These are phyloP conservation scores for Hymenoscyphus repandus DNA, from an alignment of 2,329 filamentous ascomycete genomes.

Conservation along the genomic window DNA sequence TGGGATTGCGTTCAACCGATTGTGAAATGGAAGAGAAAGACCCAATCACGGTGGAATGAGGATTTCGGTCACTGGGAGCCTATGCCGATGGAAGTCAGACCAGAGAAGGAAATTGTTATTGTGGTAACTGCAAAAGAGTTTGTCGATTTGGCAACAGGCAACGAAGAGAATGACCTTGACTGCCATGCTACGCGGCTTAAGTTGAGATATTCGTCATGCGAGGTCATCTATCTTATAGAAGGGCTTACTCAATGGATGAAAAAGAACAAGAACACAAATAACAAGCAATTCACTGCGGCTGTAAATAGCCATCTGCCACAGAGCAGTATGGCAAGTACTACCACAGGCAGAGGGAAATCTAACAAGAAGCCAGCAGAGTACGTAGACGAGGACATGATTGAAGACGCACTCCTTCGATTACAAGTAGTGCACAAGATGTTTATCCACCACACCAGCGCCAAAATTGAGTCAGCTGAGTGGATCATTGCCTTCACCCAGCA, in stretches of 20 bases:
- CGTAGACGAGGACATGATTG: conserved; percentile 62
- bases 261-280: conserved; percentile 62
- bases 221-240: conserved; percentile 67
- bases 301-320: conserved; percentile 48
- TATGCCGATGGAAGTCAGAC: conserved; percentile 35
- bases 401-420: conserved; percentile 64
- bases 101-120: conserved; percentile 48
- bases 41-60: conserved; percentile 42
- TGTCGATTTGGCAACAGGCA: conserved; percentile 50
- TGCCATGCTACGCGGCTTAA: conserved; percentile 53
- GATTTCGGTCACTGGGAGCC: conserved; percentile 45
- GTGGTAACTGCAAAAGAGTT: conserved; percentile 61
- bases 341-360: conserved; percentile 15
- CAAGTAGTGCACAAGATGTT: conserved; percentile 63
- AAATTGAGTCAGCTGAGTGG: conserved; percentile 66
- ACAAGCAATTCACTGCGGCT: conserved; percentile 61
- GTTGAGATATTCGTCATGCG: conserved; percentile 45
- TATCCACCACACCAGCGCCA: conserved; percentile 61
- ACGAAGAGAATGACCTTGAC: conserved; percentile 47
- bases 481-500: conserved; percentile 71
- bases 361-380: conserved; percentile 40
- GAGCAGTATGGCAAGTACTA: conserved; percentile 24
- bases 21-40: conserved; percentile 50
- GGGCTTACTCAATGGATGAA: conserved; percentile 61
- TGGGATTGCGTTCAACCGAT: conserved; percentile 44